Evolutionary conservation across 2,329 filamentous ascomycete genomes (phyloP).

Genomic region (Biscogniauxia mediterranea): DNA sequence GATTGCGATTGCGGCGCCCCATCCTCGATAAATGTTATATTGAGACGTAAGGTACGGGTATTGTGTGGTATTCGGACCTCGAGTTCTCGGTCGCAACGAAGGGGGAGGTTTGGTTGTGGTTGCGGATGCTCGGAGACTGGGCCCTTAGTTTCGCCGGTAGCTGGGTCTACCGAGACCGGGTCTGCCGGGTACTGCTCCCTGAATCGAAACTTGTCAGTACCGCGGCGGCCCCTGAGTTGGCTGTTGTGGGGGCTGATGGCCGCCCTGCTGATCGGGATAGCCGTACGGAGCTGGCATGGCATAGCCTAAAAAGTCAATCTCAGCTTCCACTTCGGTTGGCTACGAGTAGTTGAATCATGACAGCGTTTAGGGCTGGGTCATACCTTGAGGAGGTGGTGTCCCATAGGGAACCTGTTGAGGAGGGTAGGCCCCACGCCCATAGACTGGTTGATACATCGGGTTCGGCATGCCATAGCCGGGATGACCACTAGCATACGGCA

Average conservation of each 20-base stretch:
- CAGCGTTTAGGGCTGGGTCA: conserved; percentile 5
- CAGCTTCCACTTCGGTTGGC: conserved; percentile 1
- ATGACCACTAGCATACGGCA: conserved; percentile 37
- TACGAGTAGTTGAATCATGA: conserved; percentile 4
- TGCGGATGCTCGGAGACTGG: not conserved
- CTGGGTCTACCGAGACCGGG: not conserved
- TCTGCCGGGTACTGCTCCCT: not conserved
- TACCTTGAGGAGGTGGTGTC: conserved; percentile 45
- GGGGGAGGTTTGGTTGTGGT: conserved; percentile 3
- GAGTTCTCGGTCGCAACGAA: not conserved
- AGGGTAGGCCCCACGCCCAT: conserved; percentile 43
- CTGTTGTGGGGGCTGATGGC: conserved; percentile 36
- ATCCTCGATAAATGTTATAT: not conserved
- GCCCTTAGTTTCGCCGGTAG: not conserved
- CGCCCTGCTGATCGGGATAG: conserved; percentile 42
- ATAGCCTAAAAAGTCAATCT: conserved; percentile 22
- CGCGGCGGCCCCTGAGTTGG: conserved; percentile 40
- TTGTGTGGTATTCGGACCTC: conserved; percentile 7
- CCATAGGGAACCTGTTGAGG: conserved; percentile 39
- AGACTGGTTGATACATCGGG: conserved; percentile 40
- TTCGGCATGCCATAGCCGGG: conserved; percentile 38
- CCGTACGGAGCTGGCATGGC: conserved; percentile 37
- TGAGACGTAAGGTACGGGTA: conserved; percentile 8
- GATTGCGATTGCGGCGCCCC: conserved; percentile 4
- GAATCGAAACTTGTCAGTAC: conserved; percentile 35